A percentile compares a stretch with the other conserved stretches of the same genome.
phyloP scores from a whole-genome alignment of 1,284 basidiomycete species.

The Pseudozyma thailandica region DNA sequence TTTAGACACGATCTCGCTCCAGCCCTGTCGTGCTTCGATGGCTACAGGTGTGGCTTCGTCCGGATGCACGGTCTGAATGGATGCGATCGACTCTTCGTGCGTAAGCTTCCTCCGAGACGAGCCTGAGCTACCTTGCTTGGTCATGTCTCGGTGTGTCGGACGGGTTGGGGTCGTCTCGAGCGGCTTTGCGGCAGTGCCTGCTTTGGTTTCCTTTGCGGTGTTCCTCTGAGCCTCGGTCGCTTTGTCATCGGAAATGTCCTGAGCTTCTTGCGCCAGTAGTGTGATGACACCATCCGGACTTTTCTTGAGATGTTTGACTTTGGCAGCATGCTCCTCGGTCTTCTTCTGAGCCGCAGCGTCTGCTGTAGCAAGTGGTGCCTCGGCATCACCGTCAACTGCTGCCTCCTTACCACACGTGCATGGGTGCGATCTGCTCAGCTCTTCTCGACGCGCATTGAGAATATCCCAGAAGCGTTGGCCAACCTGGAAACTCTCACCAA shows the following conservation, averaged over 20 bases:
- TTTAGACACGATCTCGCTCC: conserved; percentile 55
- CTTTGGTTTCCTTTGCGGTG: background rate
- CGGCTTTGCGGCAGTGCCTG: background rate
- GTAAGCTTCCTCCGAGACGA: conserved; percentile 20
- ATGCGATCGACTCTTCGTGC: conserved; percentile 19
- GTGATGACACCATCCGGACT: conserved; percentile 46
- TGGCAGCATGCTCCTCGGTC: conserved; percentile 25
- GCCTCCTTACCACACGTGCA: conserved; percentile 18
- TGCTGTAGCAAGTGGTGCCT: background rate
- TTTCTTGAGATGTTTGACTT: conserved; percentile 39
- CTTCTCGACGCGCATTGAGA: conserved; percentile 35
- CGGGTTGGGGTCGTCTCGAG: background rate
- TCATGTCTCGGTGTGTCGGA: background rate
- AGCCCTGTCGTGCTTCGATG: conserved; percentile 56
- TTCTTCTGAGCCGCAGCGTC: conserved; percentile 8
- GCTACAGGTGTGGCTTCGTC: conserved; percentile 20
- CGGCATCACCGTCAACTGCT: background rate
- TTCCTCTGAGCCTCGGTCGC: conserved; percentile 15
- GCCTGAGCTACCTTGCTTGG: background rate
- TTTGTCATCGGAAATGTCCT: conserved; percentile 33
- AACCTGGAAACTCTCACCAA: conserved; percentile 61
- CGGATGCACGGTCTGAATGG: conserved; percentile 27
- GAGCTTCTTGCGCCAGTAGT: conserved; percentile 37
- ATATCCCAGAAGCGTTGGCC: conserved; percentile 59
- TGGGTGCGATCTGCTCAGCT: conserved; percentile 19